Evolutionary conservation across 169 alveolate species (phyloP), one percentile per base, ranked within the genome.

Genomic region (Ichthyophthirius multifiliis): DNA sequence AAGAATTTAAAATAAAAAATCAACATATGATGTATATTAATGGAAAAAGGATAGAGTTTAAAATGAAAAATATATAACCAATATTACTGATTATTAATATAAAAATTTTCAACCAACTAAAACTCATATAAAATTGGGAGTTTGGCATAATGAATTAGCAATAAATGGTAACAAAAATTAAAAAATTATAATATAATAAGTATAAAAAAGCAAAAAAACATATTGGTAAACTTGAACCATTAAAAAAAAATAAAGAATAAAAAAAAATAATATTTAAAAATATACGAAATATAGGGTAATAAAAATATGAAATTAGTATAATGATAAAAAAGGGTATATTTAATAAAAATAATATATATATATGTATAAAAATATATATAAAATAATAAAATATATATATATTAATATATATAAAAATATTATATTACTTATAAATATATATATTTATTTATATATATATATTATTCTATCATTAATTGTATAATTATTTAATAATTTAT

Each of bases 31-130:
- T 76, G 88, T 82, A 2, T 18, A 43, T 16, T 43, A 65, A 43
- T 84, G 89, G 93, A 77, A 76, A 30, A 67, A 82, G 44, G 90
- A 89, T 31, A 44, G 85, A 10, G 63, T 43, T 35, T 34, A 81
- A 39, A 80, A 37, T 32, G 91, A 89, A 55, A 67, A 73, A 62
- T 45, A 84, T 7, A 74, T 82, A 5, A 65, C 77, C 13, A 73
- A 78, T 30, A 89, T 84, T n/a, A 65, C 82, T 27, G 80, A 81
- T 5, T 83, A 76, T 65, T 85, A 76, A 27, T 81, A 81, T 43
- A 81, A 81, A 71, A 47, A 81, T 63, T 81, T 67, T 43, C 46
- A 81, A 16, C 86, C 86, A 12, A 81, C 79, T 6, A 67, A 73
- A 43, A 81, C 86, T 39, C 48, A 71, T 2, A 76, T 81, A 23